Evolutionary conservation across 805 yeast species (phyloP).

Genomic region (Candida pini): DNA sequence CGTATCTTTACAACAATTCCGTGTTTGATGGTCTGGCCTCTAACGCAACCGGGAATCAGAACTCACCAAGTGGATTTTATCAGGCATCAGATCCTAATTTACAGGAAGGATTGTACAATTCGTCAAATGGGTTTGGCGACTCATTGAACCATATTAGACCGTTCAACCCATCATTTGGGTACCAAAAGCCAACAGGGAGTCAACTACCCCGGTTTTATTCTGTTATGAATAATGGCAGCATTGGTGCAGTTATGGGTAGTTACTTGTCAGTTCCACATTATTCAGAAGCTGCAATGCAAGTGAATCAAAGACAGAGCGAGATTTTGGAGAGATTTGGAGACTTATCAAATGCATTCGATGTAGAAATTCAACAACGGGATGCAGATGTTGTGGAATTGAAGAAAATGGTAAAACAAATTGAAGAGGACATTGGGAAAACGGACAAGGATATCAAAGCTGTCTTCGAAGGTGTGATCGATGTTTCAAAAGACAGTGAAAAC

Average conservation of each 20-base stretch:
- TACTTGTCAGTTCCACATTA: constrained; percentile 33
- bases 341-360: constrained; percentile 47
- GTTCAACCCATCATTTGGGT: constrained; percentile 19
- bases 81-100: neutral
- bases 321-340: constrained; percentile 43
- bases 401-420: constrained; percentile 24
- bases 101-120: constrained; percentile 3
- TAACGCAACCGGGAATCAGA: neutral
- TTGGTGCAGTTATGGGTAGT: too few species aligned
- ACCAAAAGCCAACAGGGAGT: constrained; percentile 9
- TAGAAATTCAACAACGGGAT: constrained; percentile 41
- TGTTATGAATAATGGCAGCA: constrained; percentile 13
- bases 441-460: constrained; percentile 30
- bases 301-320: constrained; percentile 45
- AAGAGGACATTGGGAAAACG: constrained; percentile 27
- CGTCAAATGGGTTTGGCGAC: constrained; percentile 11
- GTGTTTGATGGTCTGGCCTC: constrained; percentile 10
- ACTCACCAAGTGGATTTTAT: neutral
- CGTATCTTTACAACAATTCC: constrained; percentile 28
- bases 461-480: constrained; percentile 26
- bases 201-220: constrained; percentile 16
- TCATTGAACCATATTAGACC: constrained; percentile 22
- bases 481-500: constrained; percentile 3
- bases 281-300: constrained; percentile 50
- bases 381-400: constrained; percentile 28